Base-by-base conservation (phyloP, 345 rosid genomes). In the Boechera divaricarpa region DNA sequence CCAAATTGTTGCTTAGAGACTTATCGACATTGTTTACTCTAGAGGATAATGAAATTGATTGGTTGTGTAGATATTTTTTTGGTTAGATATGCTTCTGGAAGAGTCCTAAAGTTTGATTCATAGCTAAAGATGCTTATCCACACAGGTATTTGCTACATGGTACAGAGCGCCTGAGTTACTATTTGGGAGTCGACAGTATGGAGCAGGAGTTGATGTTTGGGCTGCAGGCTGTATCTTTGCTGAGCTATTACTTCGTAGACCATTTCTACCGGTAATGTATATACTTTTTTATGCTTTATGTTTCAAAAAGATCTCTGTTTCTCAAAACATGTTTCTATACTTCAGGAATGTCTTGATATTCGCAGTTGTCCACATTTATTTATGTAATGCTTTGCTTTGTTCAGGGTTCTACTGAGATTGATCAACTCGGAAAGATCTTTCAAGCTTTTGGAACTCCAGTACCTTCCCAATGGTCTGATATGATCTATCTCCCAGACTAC, bases 161-260 rank as follows among this genome's bases (percentile, higher is more conserved):
- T 87, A 87, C 72, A 83, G 90, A 80, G 87, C 90, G 18, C 90
- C 90, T 48, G 90, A 87, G 71, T 67, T 87, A 38, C 52, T 87
- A 26, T 87, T 87, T 71, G 90, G 90, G 51, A 65, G 88, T 67
- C 79, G 82, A 75, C 90, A 82, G 45, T 87, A 87, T 42, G 90
- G 86, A 53, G 78, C 87, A 36, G 86, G 83, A 24, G 90, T 87
- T 82, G 90, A 87, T 85, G 88, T 87, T 7, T 85, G 87, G 90
- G 90, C 90, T 70, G 90, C 88, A 39, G 90, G 84, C 16, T 87
- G 88, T 72, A 83, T 87, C 74, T 87, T 87, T 61, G 90, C 90
- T 13, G 88, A 87, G 78, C 87, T 87, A 16, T 72, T 87, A 60
- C 84, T 78, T 35, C 90, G 88, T 45, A 44, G 83, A 54, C 90